Evolutionary conservation across 768 basidiomycete species (phyloP), one percentile per base, ranked within the genome.

Genomic region (Leucosporidium scottii): DNA sequence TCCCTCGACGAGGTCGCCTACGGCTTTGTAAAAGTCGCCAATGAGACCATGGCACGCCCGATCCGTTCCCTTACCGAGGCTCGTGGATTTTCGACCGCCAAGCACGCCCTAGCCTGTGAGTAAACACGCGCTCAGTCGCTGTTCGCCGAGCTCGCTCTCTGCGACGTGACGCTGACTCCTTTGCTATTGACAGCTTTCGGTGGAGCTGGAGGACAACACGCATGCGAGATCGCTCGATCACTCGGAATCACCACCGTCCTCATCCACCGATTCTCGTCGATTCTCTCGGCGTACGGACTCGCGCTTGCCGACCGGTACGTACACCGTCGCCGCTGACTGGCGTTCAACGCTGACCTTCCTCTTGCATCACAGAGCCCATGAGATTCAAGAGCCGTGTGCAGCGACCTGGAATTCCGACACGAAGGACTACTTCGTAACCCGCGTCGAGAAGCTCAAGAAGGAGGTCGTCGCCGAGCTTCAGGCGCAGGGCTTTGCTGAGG

Each of bases 1-100:
- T 72, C 67, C 7, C 75, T 92, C 39, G 90, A 93, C 74, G 91
- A 94, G 77, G 86, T 94, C 49, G 88, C 92, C 15, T 93, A 90
- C 70, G 93, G 92, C 53, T 59, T 59, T 36, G 27, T 59, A 59
- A 93, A 93, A 12, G 92, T 94, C 15, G 93, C 93, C 13, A 96
- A 96, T 73, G 93, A 97, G 80, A 93, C 91, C 0, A 97, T 97
- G 93, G 89, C 87, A 71, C 81, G 93, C 57, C 93, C 93, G 12
- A 94, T 97, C 65, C 86, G 93, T 4, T 86, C 91, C 2, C 78
- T 94, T 71, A 96, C 93, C 0, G 93, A 96, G 77, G 90, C 91
- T 2, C 82, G 89, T 54, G 93, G 93, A 30, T 85, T 90, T 77
- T 87, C 90, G 4, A 89, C 89, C 0, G 83, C 85, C 1, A 86